phyloP scores from a whole-genome alignment of 2,329 filamentous ascomycete species.

The Claviceps humidiphila region DNA sequence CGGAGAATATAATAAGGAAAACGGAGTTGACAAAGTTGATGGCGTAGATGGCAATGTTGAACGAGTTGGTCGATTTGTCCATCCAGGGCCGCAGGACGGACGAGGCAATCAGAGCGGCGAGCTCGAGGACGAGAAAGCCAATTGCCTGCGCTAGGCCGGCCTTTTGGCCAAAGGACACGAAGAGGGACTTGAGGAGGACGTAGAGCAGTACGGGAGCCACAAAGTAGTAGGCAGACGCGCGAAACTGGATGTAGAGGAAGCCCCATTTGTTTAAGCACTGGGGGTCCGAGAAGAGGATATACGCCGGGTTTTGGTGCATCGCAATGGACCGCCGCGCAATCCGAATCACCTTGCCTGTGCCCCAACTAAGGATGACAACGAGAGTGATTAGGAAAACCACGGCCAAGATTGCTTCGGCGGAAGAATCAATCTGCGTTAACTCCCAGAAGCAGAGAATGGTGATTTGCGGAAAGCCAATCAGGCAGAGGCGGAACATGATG shows the following conservation, averaged over 20 bases:
- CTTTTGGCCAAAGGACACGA: constrained; percentile 67
- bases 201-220: constrained; percentile 69
- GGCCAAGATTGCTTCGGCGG: constrained; percentile 74
- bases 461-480: constrained; percentile 88
- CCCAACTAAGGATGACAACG: constrained; percentile 65
- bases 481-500: constrained; percentile 76
- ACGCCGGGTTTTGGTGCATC: constrained; percentile 64
- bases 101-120: constrained; percentile 59
- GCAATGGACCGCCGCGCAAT: constrained; percentile 63
- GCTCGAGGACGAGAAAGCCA: constrained; percentile 73
- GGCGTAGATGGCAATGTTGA: constrained; percentile 82
- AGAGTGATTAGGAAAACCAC: constrained; percentile 77
- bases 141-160: constrained; percentile 63
- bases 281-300: constrained; percentile 89
- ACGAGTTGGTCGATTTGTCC: constrained; percentile 94
- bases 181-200: constrained; percentile 73
- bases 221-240: constrained; percentile 89
- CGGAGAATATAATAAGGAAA: constrained; percentile 76
- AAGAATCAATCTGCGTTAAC: constrained; percentile 70
- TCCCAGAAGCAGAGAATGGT: constrained; percentile 86
- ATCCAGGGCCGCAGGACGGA: constrained; percentile 86
- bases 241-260: constrained; percentile 92
- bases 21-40: constrained; percentile 84
- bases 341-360: constrained; percentile 73
- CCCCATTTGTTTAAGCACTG: constrained; percentile 91